Percentiles rank a stretch among this genome's conserved stretches.
Evolutionary conservation across 1,139 yeast genomes (phyloP).

Genomic region (Hansenula lynferdii): DNA sequence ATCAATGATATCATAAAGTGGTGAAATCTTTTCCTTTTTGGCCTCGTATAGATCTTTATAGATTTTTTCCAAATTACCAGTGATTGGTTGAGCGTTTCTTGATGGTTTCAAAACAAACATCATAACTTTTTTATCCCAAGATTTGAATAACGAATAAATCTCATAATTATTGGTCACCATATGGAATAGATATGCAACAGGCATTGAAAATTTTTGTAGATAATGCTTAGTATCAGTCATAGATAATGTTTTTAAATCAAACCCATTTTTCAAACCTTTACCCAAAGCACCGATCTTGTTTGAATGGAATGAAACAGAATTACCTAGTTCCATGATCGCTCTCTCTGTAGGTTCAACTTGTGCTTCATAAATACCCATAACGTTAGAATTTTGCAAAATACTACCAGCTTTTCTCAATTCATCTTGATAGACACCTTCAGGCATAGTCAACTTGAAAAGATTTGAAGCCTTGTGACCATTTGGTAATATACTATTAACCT

Average conservation of each 20-base stretch:
- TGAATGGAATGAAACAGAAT: slow-evolving; percentile 62
- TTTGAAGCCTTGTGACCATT: slow-evolving; percentile 58
- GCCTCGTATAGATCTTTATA: slow-evolving; percentile 48
- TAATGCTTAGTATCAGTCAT: slow-evolving; percentile 46
- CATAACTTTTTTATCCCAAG: slow-evolving; percentile 53
- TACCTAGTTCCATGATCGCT: slow-evolving; percentile 75
- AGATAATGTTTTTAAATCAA: slow-evolving; percentile 56
- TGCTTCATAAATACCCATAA: slow-evolving; percentile 75
- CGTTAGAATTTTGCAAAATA: slow-evolving; percentile 55
- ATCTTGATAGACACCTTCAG: slow-evolving; percentile 54
- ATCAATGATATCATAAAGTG: slow-evolving; percentile 40
- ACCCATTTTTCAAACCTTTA: slow-evolving; percentile 80
- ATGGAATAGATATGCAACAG: slow-evolving; percentile 66
- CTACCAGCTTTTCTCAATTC: slow-evolving; percentile 59
- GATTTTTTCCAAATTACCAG: slow-evolving; percentile 45
- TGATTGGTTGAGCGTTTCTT: slow-evolving; percentile 61
- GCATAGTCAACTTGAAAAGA: slow-evolving; percentile 61
- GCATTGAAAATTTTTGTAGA: slow-evolving; percentile 50
- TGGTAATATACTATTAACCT: slow-evolving; percentile 59
- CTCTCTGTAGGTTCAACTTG: slow-evolving; percentile 65
- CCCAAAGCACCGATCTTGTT: slow-evolving; percentile 76
- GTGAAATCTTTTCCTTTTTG: slow-evolving; percentile 42
- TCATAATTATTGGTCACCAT: slow-evolving; percentile 74
- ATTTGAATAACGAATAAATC: slow-evolving; percentile 60
- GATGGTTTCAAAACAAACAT: slow-evolving; percentile 70